A percentile compares a stretch with the other conserved stretches of the same genome.
These are phyloP conservation scores for Fusarium keratoplasticum DNA, from an alignment of 2,329 filamentous ascomycete genomes.

Conservation along the genomic window DNA sequence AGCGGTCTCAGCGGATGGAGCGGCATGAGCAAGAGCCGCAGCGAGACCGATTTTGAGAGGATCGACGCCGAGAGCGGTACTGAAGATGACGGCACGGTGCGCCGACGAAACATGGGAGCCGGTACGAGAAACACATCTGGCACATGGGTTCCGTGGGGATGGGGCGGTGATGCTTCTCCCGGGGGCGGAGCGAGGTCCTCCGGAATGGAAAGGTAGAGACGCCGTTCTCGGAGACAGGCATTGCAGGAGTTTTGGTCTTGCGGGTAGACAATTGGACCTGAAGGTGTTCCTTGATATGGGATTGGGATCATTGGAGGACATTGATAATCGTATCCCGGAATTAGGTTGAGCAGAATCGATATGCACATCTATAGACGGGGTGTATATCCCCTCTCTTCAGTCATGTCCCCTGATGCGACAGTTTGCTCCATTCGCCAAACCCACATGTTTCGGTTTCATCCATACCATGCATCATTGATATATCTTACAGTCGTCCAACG, in stretches of 20 bases:
- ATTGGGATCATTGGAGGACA: neutral
- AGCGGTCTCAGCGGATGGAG: slow-evolving; percentile 63
- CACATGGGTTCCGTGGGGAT: slow-evolving; percentile 64
- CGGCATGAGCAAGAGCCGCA: slow-evolving; percentile 81
- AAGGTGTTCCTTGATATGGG: slow-evolving; percentile 25
- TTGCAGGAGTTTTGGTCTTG: slow-evolving; percentile 46
- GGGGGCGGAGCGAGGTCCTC: slow-evolving; percentile 48
- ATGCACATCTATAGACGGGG: slow-evolving; percentile 27
- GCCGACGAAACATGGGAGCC: slow-evolving; percentile 46
- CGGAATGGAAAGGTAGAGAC: slow-evolving; percentile 53
- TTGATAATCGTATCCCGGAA: neutral
- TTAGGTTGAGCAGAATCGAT: slow-evolving; percentile 12
- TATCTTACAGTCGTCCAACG: slow-evolving; percentile 27
- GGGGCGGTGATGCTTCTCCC: slow-evolving; percentile 46
- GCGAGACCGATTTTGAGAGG: slow-evolving; percentile 90
- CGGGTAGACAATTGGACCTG: slow-evolving; percentile 13
- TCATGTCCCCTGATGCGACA: slow-evolving; percentile 1
- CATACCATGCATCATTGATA: neutral
- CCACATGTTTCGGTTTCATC: slow-evolving; percentile 10
- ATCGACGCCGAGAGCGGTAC: slow-evolving; percentile 80
- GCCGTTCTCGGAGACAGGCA: slow-evolving; percentile 30
- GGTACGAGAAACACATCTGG: slow-evolving; percentile 45
- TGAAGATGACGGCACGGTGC: slow-evolving; percentile 61
- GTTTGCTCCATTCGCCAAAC: slow-evolving; percentile 23
- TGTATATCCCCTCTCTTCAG: slow-evolving; percentile 6